Base-by-base conservation (phyloP, 2,329 filamentous ascomycete genomes). In the Aspergillus udagawae region DNA sequence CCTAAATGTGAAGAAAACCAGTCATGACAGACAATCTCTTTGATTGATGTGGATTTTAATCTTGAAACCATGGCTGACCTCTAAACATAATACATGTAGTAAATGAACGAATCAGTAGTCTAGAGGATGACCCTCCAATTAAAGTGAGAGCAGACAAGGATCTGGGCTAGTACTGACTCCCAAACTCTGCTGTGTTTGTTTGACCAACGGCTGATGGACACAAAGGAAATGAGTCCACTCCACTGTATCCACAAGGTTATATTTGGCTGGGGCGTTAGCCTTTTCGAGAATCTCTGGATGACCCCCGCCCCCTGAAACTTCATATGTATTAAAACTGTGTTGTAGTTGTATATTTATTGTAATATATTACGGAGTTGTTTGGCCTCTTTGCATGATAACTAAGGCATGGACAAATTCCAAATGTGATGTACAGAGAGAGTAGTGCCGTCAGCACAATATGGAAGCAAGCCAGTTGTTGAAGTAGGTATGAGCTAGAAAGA, bases 171-270 rank as follows among this genome's bases (percentile, higher is more conserved):
- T 17, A 38, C 12, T 53, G 57, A n/a, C 42, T 12, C 20, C 41
- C 21, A 21, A 21, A 14, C 9, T 50, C 32, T 54, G 58, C 59
- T 57, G 57, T 55, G 57, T 48, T 27, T 27, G 35, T 48, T 29
- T 53, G 56, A 60, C 61, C 64, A 65, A 65, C 56, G 25, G 57
- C 25, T 45, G 57, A 51, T 58, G 55, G 59, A 63, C 62, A 65
- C 63, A 54, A 38, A 42, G 49, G 53, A 42, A 42, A 48, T 41
- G 44, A 32, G 20, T 27, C n/a, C 21, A 35, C 32, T 35, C 32
- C 32, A 35, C 12, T 17, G 32, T 53, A 47, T 56, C 60, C 58
- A 58, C 60, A 59, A 57, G 59, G 51, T 58, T 65, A 65, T 66
- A 63, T 66, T 63, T 63, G 63, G 62, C 54, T 57, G 38, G 47